Conservation (phyloP, 106 monocot species). For the Hemerocallis citrina region DNA sequence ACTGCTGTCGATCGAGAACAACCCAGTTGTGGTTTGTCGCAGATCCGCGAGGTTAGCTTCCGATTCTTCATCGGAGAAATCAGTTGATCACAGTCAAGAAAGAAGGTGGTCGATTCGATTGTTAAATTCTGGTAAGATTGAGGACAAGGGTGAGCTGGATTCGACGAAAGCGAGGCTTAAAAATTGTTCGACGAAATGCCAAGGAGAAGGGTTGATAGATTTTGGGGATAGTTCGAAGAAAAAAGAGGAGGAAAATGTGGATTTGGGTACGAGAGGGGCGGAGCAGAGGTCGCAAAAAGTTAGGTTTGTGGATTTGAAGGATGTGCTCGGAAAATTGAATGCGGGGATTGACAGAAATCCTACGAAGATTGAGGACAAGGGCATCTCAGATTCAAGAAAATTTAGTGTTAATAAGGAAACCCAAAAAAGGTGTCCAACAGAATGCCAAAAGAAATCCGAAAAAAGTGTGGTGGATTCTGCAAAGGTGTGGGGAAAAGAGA, state of each 20-base stretch:
- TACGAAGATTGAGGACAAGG: not conserved
- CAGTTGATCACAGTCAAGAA: not conserved
- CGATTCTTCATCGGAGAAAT: not conserved
- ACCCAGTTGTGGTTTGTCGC: not conserved
- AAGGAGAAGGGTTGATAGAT: not conserved
- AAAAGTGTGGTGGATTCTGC: too few species aligned
- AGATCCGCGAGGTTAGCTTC: not conserved
- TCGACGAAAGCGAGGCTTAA: not conserved
- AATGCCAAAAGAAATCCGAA: too few species aligned
- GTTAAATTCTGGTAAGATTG: not conserved
- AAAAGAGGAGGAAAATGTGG: not conserved
- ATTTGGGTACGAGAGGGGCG: not conserved
- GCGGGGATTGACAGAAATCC: not conserved
- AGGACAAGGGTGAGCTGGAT: not conserved
- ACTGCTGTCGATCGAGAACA: slow-evolving; percentile 1
- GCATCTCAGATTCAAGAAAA: too few species aligned
- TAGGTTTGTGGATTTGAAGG: too few species aligned
- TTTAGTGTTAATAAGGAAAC: too few species aligned
- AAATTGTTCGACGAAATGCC: not conserved
- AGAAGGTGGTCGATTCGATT: slow-evolving; percentile 2
- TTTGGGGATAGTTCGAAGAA: not conserved
- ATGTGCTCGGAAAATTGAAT: too few species aligned
- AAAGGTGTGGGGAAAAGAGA: not conserved
- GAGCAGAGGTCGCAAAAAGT: too few species aligned
- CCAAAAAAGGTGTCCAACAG: not conserved